Conservation (phyloP, 192 early-diverging fungal species). For the Glomus cerebriforme region DNA sequence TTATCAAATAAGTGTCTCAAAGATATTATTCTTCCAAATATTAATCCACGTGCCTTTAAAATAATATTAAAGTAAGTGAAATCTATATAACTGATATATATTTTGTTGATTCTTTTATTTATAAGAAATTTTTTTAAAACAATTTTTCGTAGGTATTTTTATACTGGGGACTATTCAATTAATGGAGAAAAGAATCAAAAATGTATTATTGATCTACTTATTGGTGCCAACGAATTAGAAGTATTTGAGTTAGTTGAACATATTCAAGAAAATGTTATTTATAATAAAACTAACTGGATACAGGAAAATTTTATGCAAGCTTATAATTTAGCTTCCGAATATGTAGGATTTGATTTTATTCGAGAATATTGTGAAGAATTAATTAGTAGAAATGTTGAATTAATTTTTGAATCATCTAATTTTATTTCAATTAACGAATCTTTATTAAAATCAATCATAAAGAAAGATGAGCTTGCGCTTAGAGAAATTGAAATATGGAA, state of each 20-base stretch:
- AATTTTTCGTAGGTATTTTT: neutral
- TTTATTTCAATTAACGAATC: neutral
- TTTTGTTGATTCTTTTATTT: too few relatives aligned
- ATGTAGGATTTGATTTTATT: neutral
- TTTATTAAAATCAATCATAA: neutral
- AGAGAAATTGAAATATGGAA: neutral
- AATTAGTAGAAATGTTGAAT: neutral
- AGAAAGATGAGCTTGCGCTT: conserved; percentile 6
- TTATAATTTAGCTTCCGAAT: neutral
- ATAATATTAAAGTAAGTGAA: neutral
- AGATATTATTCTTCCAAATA: neutral
- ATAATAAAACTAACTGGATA: neutral
- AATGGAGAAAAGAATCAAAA: neutral
- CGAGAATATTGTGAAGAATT: neutral
- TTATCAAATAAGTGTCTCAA: conserved; percentile 3
- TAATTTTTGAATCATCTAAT: neutral
- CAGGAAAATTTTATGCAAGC: neutral
- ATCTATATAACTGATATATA: neutral
- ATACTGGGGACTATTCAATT: neutral
- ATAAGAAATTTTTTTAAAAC: neutral
- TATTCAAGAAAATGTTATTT: neutral
- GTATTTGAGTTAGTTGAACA: neutral
- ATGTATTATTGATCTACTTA: neutral
- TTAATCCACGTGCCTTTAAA: neutral
- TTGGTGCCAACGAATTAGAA: neutral